Percentiles rank a stretch among this genome's conserved stretches.
These are phyloP conservation scores for Alternaria sp. DNA, from an alignment of 2,329 filamentous ascomycete species.

Conservation along the genomic window DNA sequence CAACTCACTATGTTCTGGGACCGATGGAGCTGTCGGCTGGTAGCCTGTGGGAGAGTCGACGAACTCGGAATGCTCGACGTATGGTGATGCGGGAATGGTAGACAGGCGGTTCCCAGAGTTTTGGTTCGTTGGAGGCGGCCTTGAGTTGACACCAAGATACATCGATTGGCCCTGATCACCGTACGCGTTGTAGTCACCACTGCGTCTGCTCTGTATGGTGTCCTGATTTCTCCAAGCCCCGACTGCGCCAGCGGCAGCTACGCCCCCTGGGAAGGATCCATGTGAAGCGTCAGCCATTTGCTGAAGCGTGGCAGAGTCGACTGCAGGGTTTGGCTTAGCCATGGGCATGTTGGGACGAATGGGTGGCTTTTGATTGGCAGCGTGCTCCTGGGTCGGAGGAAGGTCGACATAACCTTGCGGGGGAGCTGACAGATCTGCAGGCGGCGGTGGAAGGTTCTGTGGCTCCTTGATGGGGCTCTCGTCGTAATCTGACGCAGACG, in stretches of 20 bases:
- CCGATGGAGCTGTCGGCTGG: constrained; percentile 42
- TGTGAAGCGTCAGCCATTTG: constrained; percentile 77
- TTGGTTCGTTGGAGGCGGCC: constrained; percentile 63
- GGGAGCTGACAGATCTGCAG: constrained; percentile 44
- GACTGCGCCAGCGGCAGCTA: constrained; percentile 49
- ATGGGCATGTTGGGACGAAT: constrained; percentile 76
- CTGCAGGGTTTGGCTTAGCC: constrained; percentile 79
- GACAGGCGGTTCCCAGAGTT: constrained; percentile 48
- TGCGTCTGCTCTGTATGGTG: constrained; percentile 37
- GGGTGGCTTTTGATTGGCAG: constrained; percentile 71
- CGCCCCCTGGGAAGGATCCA: constrained; percentile 48
- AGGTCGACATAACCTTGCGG: constrained; percentile 76
- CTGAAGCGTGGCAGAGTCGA: constrained; percentile 80
- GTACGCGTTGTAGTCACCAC: constrained; percentile 37
- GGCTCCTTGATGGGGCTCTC: constrained; percentile 38
- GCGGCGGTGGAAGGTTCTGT: constrained; percentile 40
- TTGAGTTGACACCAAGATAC: constrained; percentile 52
- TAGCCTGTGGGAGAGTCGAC: constrained; percentile 39
- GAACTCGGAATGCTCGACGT: constrained; percentile 48
- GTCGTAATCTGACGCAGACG: constrained; percentile 38
- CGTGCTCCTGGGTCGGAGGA: constrained; percentile 81
- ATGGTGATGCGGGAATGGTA: constrained; percentile 56
- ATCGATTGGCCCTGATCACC: constrained; percentile 28
- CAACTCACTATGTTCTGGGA: constrained; percentile 45
- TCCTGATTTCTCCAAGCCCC: constrained; percentile 50